Base-by-base conservation (phyloP, 768 basidiomycete species). In the Termitomyces sp. region DNA sequence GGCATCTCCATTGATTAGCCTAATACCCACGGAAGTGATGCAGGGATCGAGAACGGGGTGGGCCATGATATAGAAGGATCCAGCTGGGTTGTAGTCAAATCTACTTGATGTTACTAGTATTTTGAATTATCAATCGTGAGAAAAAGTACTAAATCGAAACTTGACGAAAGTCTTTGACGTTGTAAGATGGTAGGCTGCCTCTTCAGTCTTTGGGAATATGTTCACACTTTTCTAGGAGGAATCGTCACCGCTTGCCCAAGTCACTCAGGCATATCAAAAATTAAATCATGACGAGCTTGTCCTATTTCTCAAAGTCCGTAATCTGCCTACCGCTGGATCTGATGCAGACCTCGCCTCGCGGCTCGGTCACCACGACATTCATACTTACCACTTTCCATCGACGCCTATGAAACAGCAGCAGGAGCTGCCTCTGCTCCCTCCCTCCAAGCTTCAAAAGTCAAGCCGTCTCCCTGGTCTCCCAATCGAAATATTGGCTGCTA, bases 271-370 rank as follows among this genome's bases (percentile, higher is more conserved):
- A 10, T 92, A 92, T 68, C 75, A 80, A 66, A 83, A 82, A 62
- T 76, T 92, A 62, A 78, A 78, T 24, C 84, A 79, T 67, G 73
- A 83, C 26, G 87, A 92, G 64, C 81, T 92, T 60, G 70, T 85
- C 40, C 79, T 92, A 55, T 92, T 92, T 69, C 84, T 88, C 71
- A 81, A 82, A 72, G 80, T 85, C 44, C 82, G 90, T 60, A 84
- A 79, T 57, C 74, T 92, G n/a, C 83, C 87, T 51, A 83, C 78
- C 0, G 72, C 79, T 13, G 90, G 90, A 43, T 75, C 80, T 49
- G 76, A 86, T 59, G 49, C 66, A 52, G 88, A 90, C 55, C 83
- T 92, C 32, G 86, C 86, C 45, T 80, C 82, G 9, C 79, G 90
- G 22, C 79, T 93, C 26, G 82, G 87, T 7, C 85, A 89, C 57